Evolutionary conservation across 2,329 filamentous ascomycete species (phyloP), one percentile per base, ranked within the genome.

Genomic region (Trichoderma citrinoviride): DNA sequence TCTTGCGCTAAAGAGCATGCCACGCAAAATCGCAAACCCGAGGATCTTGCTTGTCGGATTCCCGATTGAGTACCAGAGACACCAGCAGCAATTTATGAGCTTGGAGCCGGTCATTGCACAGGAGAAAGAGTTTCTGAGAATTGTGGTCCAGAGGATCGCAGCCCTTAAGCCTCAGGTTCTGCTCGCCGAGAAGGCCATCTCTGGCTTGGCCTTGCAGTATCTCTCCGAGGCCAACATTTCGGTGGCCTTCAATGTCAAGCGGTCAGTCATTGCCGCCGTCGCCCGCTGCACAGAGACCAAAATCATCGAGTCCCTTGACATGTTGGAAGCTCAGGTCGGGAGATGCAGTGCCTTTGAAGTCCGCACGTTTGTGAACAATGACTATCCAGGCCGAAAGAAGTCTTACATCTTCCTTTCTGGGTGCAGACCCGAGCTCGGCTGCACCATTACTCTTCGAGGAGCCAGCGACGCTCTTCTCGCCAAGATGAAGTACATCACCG

Each of bases 341-440:
- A 84, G 88, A 64, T 95, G 93, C 73, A 88, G 88, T 44, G 92
- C 88, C 66, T 98, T 98, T 71, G 95, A 99, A 74, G 90, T 99
- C 68, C 96, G 96, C 74, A 99, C 96, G 0, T 99, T 93, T 74
- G 88, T 98, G 61, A 90, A 96, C 75, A 88, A 88, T 69, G 85
- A 87, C 68, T 85, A 89, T 52, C 84, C 85, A 1, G 89, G 90
- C 17, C 83, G 86, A 65, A 96, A 93, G 76, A 97, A 97, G 78
- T 97, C 93, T 0, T 99, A 97, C 75, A 93, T 98, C 68, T 99
- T 95, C 73, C 81, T 99, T 3, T 96, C 93, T 1, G 94, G 94
- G 3, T 97, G 93, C 71, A 87, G 90, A 8, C 92, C 91, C 68
- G 90, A 96, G 66, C 85, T 99, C 2, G 96, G 95, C 0, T 98